phyloP scores from a whole-genome alignment of 306 rosid genomes.

The Abrus precatorius region DNA sequence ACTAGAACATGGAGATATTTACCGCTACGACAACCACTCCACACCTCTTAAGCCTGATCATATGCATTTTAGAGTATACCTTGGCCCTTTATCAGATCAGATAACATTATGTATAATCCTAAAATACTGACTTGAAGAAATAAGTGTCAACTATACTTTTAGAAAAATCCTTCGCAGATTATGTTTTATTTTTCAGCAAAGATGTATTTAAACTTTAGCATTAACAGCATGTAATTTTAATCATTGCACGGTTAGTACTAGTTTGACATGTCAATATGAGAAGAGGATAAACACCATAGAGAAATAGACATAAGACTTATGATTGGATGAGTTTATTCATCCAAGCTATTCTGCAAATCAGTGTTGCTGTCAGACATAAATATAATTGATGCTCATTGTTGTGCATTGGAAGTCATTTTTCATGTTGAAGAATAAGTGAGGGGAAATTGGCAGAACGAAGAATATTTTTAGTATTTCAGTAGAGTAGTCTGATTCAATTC shows the following conservation, averaged over 20 bases:
- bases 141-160: background rate
- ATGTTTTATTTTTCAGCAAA: slow-evolving; percentile 5
- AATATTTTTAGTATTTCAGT: background rate
- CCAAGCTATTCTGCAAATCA: background rate
- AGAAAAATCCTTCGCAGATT: slow-evolving; percentile 13
- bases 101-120: slow-evolving; percentile 29
- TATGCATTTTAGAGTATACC: slow-evolving; percentile 1
- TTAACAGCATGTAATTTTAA: slow-evolving; percentile 6
- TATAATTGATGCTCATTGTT: background rate
- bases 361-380: background rate
- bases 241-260: background rate
- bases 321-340: slow-evolving; percentile 3
- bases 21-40: slow-evolving; percentile 18
- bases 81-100: slow-evolving; percentile 2
- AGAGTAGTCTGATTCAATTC: no score
- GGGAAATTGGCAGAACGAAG: background rate
- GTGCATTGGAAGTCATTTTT: slow-evolving; percentile 23
- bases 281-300: background rate
- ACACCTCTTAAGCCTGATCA: slow-evolving; percentile 35
- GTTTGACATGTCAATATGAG: slow-evolving; percentile 6
- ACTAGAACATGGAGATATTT: slow-evolving; percentile 7
- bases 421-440: background rate
- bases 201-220: slow-evolving; percentile 7
- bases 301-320: background rate
- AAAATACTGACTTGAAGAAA: background rate